Base-by-base conservation (phyloP, 1,139 yeast species). In the Debaryomycetaceae sp. region DNA sequence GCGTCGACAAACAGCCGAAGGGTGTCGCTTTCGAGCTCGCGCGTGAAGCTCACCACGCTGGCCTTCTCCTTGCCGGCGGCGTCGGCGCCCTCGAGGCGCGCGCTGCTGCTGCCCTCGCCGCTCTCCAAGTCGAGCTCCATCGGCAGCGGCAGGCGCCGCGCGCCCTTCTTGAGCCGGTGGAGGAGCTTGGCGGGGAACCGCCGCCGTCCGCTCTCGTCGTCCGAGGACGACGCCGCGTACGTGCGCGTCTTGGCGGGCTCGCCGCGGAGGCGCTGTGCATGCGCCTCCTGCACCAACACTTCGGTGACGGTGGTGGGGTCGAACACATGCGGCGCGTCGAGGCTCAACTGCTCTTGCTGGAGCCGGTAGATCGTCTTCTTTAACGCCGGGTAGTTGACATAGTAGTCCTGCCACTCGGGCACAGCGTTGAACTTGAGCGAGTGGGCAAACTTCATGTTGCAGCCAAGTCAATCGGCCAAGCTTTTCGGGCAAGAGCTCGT, bases 401-500 rank as follows among this genome's bases (percentile, higher is more conserved):
- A 82, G 39, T 68, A 57, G 34, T 81, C 76, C 32, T 79, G 69
- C 89, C 91, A 82, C 48, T 82, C 91, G 4, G 91, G 89, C 21
- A 82, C 89, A 15, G 85, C 83, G 52, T 82, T 82, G 56, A 82
- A 79, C 55, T 80, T 83, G 35, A 82, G 63, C 23, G 86, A 77
- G 44, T 79, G 83, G 30, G 82, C 71, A 52, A 82, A 82, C 65
- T 82, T 82, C 91, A 82, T 82, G 3, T n/a, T n/a, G n/a, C 16
- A 26, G 29, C 5, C 5, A 15, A 16, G 11, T 12, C 20, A 26
- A 7, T 18, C 16, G 17, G 7, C 10, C 7, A 7, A 7, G 16
- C 5, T 11, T 25, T 8, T 12, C 11, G 16, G n/a, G 27, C 8
- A 25, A 25, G 27, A 17, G 13, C 28, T 32, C 34, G 34, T 32